Base-by-base conservation (phyloP, 148 eudicot genomes). In the Euryodendron excelsum region DNA sequence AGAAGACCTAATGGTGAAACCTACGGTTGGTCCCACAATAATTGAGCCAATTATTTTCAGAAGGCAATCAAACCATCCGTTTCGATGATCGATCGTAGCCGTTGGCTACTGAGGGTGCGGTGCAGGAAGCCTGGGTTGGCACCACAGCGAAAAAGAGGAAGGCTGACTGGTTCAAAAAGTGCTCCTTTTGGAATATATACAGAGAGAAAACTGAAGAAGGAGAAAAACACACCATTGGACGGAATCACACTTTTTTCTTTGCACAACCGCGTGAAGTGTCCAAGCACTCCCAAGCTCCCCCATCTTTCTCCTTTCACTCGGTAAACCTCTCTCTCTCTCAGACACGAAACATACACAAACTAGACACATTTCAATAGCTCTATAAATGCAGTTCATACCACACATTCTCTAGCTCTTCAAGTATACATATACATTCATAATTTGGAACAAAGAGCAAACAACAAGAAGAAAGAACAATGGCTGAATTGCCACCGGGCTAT, bases 401-500 rank as follows among this genome's bases (percentile, higher is more conserved):
- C 45, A 41, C 45, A 41, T 41, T 41, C 45, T 41, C 45, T 41
- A n/a, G n/a, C n/a, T n/a, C n/a, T n/a, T n/a, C n/a, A n/a, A n/a
- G n/a, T n/a, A n/a, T n/a, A n/a, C n/a, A n/a, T n/a, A n/a, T n/a
- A n/a, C n/a, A n/a, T n/a, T n/a, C n/a, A 13, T 4, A 18, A 5
- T 0, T 15, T n/a, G n/a, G n/a, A 68, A n/a, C 72, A 18, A 0
- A 25, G n/a, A 21, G 0, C 3, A 12, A 67, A 41, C 2, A 20
- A 18, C 23, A 37, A 36, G 9, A 34, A 25, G 1, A 36, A 21
- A 11, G 25, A 34, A 5, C 3, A 36, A 77, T 78, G 79, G 81
- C 27, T n/a, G 47, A 75, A 37, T 2, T 34, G 28, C 75, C 77
- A 39, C 79, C 84, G 9, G 87, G 87, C 41, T 81, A 78, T 79